These are phyloP conservation scores for Brassica carinata DNA, from an alignment of 345 rosid genomes.

Conservation along the genomic window DNA sequence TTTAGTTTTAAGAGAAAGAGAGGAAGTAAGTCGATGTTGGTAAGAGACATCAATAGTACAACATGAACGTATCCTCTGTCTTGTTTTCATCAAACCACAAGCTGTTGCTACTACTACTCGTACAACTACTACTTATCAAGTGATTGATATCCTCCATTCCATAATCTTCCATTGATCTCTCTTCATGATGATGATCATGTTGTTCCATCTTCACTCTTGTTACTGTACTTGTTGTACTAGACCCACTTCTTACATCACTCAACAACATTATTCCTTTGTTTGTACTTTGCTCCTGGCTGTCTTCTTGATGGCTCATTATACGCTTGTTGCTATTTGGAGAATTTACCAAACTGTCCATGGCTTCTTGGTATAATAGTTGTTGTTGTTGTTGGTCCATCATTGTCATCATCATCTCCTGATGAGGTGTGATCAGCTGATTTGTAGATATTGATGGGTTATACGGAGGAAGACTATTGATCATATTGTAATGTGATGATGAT, in stretches of 20 bases:
- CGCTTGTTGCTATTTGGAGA: slow-evolving; percentile 28
- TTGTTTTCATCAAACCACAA: slow-evolving; percentile 67
- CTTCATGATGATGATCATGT: slow-evolving; percentile 38
- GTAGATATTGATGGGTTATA: slow-evolving; percentile 43
- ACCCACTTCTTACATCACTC: slow-evolving; percentile 56
- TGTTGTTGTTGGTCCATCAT: slow-evolving; percentile 42
- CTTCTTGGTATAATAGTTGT: slow-evolving; percentile 38
- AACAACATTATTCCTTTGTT: slow-evolving; percentile 36
- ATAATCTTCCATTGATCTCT: slow-evolving; percentile 49
- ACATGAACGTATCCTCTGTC: slow-evolving; percentile 53
- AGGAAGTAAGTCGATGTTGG: slow-evolving; percentile 4
- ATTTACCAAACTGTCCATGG: slow-evolving; percentile 38
- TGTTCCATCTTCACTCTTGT: slow-evolving; percentile 44
- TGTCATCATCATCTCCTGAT: slow-evolving; percentile 42
- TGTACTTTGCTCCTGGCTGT: slow-evolving; percentile 45
- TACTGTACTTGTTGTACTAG: slow-evolving; percentile 64
- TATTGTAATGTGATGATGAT: slow-evolving; percentile 40
- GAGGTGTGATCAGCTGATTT: slow-evolving; percentile 43
- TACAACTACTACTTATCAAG: slow-evolving; percentile 57
- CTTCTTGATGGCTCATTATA: slow-evolving; percentile 42
- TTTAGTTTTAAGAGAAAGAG: not conserved
- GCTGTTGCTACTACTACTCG: slow-evolving; percentile 43
- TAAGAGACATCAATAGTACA: slow-evolving; percentile 51
- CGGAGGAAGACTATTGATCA: slow-evolving; percentile 28
- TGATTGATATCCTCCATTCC: slow-evolving; percentile 84